Percentiles rank a stretch among this genome's conserved stretches.
These are phyloP conservation scores for Eucalyptus sp. DNA, from an alignment of 345 rosid species.

Conservation along the genomic window DNA sequence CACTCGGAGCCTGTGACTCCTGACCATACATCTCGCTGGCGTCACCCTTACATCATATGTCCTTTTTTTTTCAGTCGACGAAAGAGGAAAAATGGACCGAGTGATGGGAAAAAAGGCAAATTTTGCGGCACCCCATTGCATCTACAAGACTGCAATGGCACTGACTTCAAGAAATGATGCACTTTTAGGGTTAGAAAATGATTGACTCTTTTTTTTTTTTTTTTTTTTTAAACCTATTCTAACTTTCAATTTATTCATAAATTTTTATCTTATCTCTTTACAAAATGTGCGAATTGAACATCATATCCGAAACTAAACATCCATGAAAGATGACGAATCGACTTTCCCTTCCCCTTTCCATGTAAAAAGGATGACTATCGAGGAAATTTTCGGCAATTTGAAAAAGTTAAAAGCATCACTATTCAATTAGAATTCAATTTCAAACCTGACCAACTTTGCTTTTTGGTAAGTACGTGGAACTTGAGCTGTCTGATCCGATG, in stretches of 20 bases:
- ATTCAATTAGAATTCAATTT: background rate
- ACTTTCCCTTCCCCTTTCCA: no score
- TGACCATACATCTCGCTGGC: background rate
- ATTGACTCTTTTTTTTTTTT: background rate
- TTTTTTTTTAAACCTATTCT: no score
- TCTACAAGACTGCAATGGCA: background rate
- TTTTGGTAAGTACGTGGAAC: background rate
- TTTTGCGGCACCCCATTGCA: background rate
- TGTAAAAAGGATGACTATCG: no score
- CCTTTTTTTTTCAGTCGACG: background rate
- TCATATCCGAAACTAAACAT: no score
- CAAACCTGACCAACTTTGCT: background rate
- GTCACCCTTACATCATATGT: background rate
- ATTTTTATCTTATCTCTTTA: rapidly evolving
- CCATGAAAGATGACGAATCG: no score
- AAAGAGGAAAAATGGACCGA: background rate
- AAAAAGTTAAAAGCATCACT: background rate
- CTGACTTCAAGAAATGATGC: background rate
- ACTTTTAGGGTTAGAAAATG: background rate
- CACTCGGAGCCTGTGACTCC: background rate
- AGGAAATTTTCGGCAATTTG: no score
- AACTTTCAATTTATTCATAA: no score
- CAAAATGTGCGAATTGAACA: rapidly evolving
- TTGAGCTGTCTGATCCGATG: background rate
- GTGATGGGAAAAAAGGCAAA: background rate